Evolutionary conservation across 306 rosid species (phyloP).

Genomic region (Boehmeria nivea): DNA sequence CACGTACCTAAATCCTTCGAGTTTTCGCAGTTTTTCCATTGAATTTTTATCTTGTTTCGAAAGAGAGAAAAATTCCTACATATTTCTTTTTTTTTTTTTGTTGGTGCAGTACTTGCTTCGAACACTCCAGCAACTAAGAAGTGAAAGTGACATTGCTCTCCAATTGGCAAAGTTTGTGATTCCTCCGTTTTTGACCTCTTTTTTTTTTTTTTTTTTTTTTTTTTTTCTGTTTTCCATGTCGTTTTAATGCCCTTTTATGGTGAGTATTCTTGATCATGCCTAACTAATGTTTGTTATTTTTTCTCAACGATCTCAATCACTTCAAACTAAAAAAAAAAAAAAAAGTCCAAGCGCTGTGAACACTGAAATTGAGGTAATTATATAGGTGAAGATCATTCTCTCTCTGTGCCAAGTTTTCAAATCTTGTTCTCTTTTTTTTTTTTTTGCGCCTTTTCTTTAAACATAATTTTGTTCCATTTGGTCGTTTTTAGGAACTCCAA

Average conservation of each 20-base stretch:
- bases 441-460: neutral
- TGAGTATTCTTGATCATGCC: too few relatives aligned
- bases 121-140: conserved; percentile 36
- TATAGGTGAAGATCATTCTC: neutral
- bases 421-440: neutral
- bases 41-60: neutral
- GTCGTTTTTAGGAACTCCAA: conserved; percentile 53
- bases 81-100: neutral
- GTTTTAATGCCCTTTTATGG: neutral
- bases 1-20: conserved; percentile 15
- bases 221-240: too few relatives aligned
- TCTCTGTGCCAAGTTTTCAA: neutral
- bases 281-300: conserved; percentile 5
- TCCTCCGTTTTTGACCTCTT: neutral
- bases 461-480: neutral
- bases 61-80: neutral
- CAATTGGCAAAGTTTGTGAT: conserved; percentile 39
- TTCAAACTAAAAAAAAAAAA: neutral
- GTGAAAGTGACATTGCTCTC: conserved; percentile 43
- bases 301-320: neutral
- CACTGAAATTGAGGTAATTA: conserved; percentile 40
- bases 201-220: neutral
- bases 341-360: conserved; percentile 35
- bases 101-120: conserved; percentile 40
- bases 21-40: neutral